These are phyloP conservation scores for Macadamia tetraphylla DNA, from an alignment of 164 flowering plant genomes.

Conservation along the genomic window DNA sequence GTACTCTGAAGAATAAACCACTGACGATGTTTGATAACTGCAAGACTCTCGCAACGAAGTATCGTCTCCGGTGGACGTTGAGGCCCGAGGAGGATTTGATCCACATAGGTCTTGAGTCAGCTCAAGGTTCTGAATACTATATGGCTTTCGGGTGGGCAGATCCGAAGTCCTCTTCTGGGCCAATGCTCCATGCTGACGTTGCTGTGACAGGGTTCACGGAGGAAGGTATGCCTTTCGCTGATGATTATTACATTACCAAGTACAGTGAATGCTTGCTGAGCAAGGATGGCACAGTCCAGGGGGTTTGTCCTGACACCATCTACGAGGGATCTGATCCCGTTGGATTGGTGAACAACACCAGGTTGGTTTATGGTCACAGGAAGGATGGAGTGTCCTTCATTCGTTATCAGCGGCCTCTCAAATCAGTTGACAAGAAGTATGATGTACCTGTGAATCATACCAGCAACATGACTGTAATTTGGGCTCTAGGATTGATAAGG, in stretches of 20 bases:
- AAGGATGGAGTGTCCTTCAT: constrained; percentile 88
- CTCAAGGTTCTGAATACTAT: constrained; percentile 44
- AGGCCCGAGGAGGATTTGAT: constrained; percentile 33
- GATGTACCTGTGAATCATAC: constrained; percentile 49
- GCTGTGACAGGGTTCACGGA: constrained; percentile 78
- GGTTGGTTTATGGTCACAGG: constrained; percentile 78
- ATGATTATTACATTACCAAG: constrained; percentile 74
- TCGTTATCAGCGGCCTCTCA: constrained; percentile 58
- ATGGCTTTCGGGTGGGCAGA: constrained; percentile 96
- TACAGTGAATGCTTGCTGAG: constrained; percentile 68
- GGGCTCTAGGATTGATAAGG: constrained; percentile 88
- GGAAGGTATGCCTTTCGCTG: constrained; percentile 73
- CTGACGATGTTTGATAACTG: constrained; percentile 91
- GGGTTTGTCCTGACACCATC: constrained; percentile 86
- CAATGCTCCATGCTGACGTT: constrained; percentile 77
- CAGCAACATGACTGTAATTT: constrained; percentile 68
- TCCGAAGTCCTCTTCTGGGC: constrained; percentile 34
- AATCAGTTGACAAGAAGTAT: constrained; percentile 52
- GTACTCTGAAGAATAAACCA: constrained; percentile 10
- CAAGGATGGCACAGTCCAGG: constrained; percentile 58
- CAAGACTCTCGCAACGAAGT: constrained; percentile 46
- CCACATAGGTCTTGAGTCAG: constrained; percentile 88
- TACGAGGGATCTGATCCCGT: constrained; percentile 48
- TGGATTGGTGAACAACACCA: constrained; percentile 59
- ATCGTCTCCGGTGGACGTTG: constrained; percentile 78